phyloP scores from a whole-genome alignment of 257 asterid species.

The Eustoma russellianum region DNA sequence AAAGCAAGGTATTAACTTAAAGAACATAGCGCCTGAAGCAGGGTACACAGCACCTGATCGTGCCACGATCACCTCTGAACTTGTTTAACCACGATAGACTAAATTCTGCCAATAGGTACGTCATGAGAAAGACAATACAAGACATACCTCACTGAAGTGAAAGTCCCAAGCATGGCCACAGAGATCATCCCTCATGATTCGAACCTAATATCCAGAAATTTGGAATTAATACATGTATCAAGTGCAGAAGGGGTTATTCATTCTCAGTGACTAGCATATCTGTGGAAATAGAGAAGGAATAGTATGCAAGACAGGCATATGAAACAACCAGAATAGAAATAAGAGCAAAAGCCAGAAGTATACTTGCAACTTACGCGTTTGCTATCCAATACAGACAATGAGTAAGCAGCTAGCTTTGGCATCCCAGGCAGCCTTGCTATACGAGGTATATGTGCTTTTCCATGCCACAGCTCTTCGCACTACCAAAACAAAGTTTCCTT shows the following conservation, averaged over 20 bases:
- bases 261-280: too few relatives aligned
- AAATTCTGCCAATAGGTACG: too few relatives aligned
- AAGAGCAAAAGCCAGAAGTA: not conserved
- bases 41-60: too few relatives aligned
- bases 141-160: conserved; percentile 58
- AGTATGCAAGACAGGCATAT: not conserved
- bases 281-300: not conserved
- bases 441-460: conserved; percentile 80
- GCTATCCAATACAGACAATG: conserved; percentile 56
- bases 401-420: conserved; percentile 44
- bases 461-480: conserved; percentile 71
- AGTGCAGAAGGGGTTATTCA: not conserved
- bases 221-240: conserved; percentile 13
- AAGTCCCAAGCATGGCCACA: conserved; percentile 75
- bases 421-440: conserved; percentile 42
- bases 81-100: too few relatives aligned
- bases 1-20: too few relatives aligned
- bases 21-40: too few relatives aligned
- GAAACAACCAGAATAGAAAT: not conserved
- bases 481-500: conserved; percentile 19
- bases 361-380: conserved; percentile 45
- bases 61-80: too few relatives aligned
- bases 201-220: conserved; percentile 39
- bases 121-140: not conserved
- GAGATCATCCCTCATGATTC: conserved; percentile 58